phyloP scores from a whole-genome alignment of 2,329 filamentous ascomycete genomes.

The Monascus ruber region DNA sequence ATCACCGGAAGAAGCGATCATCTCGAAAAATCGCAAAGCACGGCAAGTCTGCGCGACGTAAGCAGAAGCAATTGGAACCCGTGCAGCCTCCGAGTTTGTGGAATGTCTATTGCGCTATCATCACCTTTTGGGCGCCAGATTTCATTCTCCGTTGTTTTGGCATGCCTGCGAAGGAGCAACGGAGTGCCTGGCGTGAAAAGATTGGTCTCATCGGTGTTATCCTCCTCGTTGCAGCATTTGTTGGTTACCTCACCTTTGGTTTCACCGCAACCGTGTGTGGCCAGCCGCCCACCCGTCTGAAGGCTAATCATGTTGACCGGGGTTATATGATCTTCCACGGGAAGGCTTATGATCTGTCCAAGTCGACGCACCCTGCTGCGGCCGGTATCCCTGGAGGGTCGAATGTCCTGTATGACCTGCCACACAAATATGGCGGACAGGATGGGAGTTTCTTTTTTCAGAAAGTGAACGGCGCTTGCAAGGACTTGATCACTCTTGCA shows the following conservation, averaged over 20 bases:
- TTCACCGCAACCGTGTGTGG: conserved; percentile 86
- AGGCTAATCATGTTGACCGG: conserved; percentile 65
- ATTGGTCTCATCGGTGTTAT: conserved; percentile 95
- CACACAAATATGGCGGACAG: conserved; percentile 68
- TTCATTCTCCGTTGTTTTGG: conserved; percentile 77
- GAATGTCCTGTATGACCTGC: conserved; percentile 81
- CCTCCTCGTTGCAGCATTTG: conserved; percentile 69
- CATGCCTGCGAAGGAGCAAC: conserved; percentile 72
- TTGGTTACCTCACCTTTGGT: conserved; percentile 93
- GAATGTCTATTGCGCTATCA: conserved; percentile 86
- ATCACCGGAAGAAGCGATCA: conserved; percentile 46
- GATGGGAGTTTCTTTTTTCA: conserved; percentile 97
- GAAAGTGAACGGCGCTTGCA: conserved; percentile 95
- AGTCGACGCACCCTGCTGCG: conserved; percentile 67
- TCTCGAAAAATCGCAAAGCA: conserved; percentile 48
- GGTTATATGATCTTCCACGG: conserved; percentile 98
- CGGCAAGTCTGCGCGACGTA: conserved; percentile 33
- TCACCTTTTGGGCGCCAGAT: conserved; percentile 92
- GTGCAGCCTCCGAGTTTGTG: conserved; percentile 75
- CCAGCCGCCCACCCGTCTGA: conserved; percentile 57
- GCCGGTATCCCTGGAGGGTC: conserved; percentile 60
- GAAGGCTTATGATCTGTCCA: conserved; percentile 69
- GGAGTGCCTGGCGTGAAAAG: conserved; percentile 93
- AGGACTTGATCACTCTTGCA: conserved; percentile 68
- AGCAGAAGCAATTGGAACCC: conserved; percentile 53